Evolutionary conservation across 306 rosid species (phyloP).

Genomic region (Sophora flavescens): DNA sequence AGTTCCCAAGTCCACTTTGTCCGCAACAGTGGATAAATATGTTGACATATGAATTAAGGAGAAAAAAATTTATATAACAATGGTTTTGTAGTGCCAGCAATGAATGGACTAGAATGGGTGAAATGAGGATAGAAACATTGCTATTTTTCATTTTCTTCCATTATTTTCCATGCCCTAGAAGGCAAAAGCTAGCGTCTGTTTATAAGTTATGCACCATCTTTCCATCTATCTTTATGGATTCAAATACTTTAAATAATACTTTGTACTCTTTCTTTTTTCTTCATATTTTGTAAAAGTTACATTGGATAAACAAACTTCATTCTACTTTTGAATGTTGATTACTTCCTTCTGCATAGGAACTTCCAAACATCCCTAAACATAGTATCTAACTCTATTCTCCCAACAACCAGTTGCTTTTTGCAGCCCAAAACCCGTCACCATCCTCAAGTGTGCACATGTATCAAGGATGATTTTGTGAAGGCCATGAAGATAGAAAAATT

Average conservation of each 20-base stretch:
- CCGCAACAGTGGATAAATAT: slow-evolving; percentile 75
- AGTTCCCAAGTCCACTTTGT: slow-evolving; percentile 85
- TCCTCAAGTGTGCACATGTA: slow-evolving; percentile 34
- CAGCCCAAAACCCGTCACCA: slow-evolving; percentile 44
- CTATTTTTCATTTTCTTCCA: slow-evolving; percentile 40
- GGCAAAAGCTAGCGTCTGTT: slow-evolving; percentile 35
- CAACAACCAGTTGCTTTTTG: slow-evolving; percentile 33
- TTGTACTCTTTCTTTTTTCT: slow-evolving; percentile 21
- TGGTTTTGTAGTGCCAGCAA: slow-evolving; percentile 7
- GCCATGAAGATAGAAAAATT: slow-evolving; percentile 28
- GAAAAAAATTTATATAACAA: slow-evolving; percentile 7
- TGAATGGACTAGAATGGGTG: slow-evolving; percentile 33
- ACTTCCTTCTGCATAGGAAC: slow-evolving; percentile 29
- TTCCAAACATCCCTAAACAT: slow-evolving; percentile 28
- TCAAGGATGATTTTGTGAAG: slow-evolving; percentile 45
- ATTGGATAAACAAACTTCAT: slow-evolving; percentile 44
- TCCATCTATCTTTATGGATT: slow-evolving; percentile 9
- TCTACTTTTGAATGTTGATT: slow-evolving; percentile 35
- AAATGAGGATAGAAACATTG: slow-evolving; percentile 23
- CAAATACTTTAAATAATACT: slow-evolving; percentile 30
- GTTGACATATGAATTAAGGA: slow-evolving; percentile 51
- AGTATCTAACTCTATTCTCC: slow-evolving; percentile 32
- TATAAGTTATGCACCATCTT: slow-evolving; percentile 39
- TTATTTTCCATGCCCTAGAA: slow-evolving; percentile 40
- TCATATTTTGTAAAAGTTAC: slow-evolving; percentile 40